These are phyloP conservation scores for Tanacetum coccineum DNA, from an alignment of 129 eudicot species.

Conservation along the genomic window DNA sequence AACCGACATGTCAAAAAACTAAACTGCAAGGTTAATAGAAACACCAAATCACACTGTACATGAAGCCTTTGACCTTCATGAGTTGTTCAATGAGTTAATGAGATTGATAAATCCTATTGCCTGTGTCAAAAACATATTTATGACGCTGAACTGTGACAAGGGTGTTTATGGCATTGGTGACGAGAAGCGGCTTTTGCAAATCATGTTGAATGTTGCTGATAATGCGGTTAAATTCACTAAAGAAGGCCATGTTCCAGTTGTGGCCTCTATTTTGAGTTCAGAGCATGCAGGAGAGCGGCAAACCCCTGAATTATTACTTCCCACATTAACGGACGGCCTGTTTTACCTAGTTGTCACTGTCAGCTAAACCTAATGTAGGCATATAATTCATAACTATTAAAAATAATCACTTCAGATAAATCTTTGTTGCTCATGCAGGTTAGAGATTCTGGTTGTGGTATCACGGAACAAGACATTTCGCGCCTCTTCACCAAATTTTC, in stretches of 20 bases:
- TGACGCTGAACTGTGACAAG: constrained; percentile 32
- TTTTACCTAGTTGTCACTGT: constrained; percentile 61
- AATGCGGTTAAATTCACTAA: too few species aligned
- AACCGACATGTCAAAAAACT: constrained; percentile 56
- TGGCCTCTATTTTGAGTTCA: too few species aligned
- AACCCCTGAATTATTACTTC: constrained; percentile 34
- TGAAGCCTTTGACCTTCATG: constrained; percentile 33
- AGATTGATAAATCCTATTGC: constrained; percentile 49
- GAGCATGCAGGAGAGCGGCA: too few species aligned
- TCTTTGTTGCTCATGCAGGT: too few species aligned
- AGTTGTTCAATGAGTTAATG: constrained; percentile 52
- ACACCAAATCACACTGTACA: constrained; percentile 22
- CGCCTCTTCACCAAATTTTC: constrained; percentile 37
- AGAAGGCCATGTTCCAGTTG: too few species aligned
- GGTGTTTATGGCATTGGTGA: constrained; percentile 52
- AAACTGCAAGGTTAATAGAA: constrained; percentile 23
- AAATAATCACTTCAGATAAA: too few species aligned
- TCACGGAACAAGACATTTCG: constrained; percentile 41
- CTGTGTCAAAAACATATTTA: constrained; percentile 41
- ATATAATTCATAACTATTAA: too few species aligned
- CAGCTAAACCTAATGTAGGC: background rate
- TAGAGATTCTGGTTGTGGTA: constrained; percentile 54
- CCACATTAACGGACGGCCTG: constrained; percentile 31
- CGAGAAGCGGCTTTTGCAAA: constrained; percentile 49
- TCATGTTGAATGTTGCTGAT: constrained; percentile 44